Evolutionary conservation across 2,329 filamentous ascomycete species (phyloP).

Genomic region (Dothiorella sarmentorum): DNA sequence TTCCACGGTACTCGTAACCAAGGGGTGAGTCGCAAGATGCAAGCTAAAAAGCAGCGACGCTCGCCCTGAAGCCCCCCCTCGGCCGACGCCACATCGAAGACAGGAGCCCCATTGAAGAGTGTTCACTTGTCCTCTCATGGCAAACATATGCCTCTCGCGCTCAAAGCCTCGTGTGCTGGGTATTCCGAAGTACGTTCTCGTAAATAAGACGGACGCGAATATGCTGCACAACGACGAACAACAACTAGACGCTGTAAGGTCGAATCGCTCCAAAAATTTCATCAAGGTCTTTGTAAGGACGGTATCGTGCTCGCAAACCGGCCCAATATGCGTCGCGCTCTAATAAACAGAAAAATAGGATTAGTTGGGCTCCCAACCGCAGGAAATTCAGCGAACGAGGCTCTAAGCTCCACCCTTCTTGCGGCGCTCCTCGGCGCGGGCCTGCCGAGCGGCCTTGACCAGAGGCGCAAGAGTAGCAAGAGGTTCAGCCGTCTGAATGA

Average conservation of each 20-base stretch:
- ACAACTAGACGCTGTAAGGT: constrained; percentile 8
- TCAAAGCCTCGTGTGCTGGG: constrained; percentile 1
- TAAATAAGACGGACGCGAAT: constrained; percentile 11
- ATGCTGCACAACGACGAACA: too few species aligned
- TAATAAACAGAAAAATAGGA: constrained; percentile 14
- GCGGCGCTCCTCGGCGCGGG: constrained; percentile 70
- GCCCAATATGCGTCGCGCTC: constrained; percentile 9
- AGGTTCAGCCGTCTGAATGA: constrained; percentile 52
- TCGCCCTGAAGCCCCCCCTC: neutral
- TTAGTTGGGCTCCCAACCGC: neutral
- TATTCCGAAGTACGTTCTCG: constrained; percentile 6
- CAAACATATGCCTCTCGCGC: neutral
- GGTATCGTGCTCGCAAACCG: constrained; percentile 8
- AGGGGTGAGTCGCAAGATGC: neutral
- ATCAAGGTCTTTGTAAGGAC: constrained; percentile 1
- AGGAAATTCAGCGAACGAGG: neutral
- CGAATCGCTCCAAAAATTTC: constrained; percentile 13
- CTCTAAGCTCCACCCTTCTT: constrained; percentile 44
- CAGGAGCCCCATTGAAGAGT: neutral
- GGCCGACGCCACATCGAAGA: neutral
- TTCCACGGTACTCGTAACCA: neutral
- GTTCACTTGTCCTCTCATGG: neutral
- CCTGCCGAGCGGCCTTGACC: constrained; percentile 79
- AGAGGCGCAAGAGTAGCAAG: constrained; percentile 74
- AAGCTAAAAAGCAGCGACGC: neutral